Evolutionary conservation across 2,329 filamentous ascomycete genomes (phyloP).

Genomic region (Chaetomiaceae sp.): DNA sequence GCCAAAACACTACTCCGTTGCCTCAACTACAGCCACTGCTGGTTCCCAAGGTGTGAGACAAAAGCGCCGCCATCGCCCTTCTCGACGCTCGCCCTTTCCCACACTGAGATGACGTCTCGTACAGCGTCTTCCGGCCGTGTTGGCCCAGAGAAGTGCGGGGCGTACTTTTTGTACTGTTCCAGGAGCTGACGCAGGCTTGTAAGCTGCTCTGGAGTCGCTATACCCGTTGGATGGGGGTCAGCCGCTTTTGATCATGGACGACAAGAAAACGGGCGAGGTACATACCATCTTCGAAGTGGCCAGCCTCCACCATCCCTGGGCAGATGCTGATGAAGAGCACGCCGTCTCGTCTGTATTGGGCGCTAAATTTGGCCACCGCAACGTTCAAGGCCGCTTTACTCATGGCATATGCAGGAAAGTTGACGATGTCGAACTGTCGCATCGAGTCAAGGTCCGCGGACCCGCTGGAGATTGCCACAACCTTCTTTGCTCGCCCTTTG

Average conservation of each 20-base stretch:
- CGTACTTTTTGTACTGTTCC: constrained; percentile 32
- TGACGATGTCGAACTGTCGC: constrained; percentile 32
- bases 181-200: constrained; percentile 22
- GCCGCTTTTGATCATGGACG: no score
- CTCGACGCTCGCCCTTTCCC: constrained; percentile 36
- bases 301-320: no score
- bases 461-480: constrained; percentile 47
- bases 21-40: constrained; percentile 49
- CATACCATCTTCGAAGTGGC: no score
- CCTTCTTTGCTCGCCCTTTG: constrained; percentile 49
- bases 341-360: no score
- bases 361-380: no score
- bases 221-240: no score
- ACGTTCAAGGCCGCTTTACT: no score
- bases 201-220: constrained; percentile 27
- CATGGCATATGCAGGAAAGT: background rate
- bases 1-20: no score
- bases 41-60: constrained; percentile 49
- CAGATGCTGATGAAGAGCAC: no score
- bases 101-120: constrained; percentile 32
- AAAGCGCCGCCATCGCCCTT: constrained; percentile 44
- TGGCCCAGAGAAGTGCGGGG: constrained; percentile 35
- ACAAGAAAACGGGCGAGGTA: no score
- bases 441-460: constrained; percentile 43
- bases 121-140: constrained; percentile 32